Evolutionary conservation across 1,139 yeast genomes (phyloP).

Genomic region (Zygoascus sp.): DNA sequence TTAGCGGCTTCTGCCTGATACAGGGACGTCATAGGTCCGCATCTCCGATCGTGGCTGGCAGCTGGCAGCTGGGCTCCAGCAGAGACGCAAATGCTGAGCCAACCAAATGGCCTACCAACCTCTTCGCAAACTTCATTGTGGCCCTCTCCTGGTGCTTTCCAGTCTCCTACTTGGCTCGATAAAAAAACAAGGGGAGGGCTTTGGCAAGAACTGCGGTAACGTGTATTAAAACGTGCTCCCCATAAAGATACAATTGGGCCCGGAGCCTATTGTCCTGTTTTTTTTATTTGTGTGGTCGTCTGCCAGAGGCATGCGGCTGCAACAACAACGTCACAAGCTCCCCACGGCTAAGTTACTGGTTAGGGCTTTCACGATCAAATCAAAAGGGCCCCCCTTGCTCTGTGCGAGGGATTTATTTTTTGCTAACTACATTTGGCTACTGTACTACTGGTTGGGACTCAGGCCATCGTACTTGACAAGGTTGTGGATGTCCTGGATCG

Average conservation of each 20-base stretch:
- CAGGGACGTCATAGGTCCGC: no score
- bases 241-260: not conserved
- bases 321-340: not conserved
- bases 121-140: constrained; percentile 80
- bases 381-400: no score
- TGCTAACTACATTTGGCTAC: not conserved
- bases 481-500: constrained; percentile 65
- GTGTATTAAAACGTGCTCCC: not conserved
- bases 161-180: not conserved
- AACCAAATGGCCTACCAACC: constrained; percentile 34
- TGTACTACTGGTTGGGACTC: constrained; percentile 55
- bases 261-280: no score
- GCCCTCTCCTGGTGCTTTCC: not conserved
- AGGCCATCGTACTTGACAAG: constrained; percentile 56
- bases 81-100: no score
- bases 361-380: no score
- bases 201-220: not conserved
- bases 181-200: not conserved
- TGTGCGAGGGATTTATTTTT: no score
- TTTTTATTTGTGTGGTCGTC: not conserved
- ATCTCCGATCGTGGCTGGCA: no score
- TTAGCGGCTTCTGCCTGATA: constrained; percentile 16
- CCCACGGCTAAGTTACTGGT: not conserved
- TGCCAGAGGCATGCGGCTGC: not conserved
- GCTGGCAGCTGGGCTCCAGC: no score